A percentile compares a stretch with the other conserved stretches of the same genome.
Conservation (phyloP, 805 yeast species). For the Candida awuae region DNA sequence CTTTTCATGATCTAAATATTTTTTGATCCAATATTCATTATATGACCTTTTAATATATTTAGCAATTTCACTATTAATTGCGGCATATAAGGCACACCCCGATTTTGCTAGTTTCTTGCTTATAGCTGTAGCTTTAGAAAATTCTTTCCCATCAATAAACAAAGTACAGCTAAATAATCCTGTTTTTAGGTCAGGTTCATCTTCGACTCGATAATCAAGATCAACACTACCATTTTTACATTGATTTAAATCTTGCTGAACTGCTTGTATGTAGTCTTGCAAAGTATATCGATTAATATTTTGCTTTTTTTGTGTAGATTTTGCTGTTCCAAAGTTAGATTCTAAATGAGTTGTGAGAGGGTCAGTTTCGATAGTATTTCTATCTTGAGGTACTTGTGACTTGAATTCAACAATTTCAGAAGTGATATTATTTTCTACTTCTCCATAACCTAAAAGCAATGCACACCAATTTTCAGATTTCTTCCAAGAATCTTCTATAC, state of each 20-base stretch:
- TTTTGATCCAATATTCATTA: slow-evolving; percentile 5
- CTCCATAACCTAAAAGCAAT: slow-evolving; percentile 2
- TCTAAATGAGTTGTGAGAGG: too few relatives aligned
- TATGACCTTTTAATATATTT: slow-evolving; percentile 5
- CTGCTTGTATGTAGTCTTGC: slow-evolving; percentile 4
- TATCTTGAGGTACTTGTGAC: not conserved
- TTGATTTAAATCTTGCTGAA: slow-evolving; percentile 11
- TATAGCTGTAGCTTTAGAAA: slow-evolving; percentile 1
- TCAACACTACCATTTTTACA: not conserved
- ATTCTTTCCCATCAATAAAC: not conserved
- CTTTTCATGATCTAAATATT: not conserved
- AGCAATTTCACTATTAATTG: slow-evolving; percentile 1
- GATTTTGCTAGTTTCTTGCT: slow-evolving; percentile 12
- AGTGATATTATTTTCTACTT: not conserved
- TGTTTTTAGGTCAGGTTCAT: slow-evolving; percentile 1
- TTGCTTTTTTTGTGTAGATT: not conserved
- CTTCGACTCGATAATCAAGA: not conserved
- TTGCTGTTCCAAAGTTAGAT: too few relatives aligned
- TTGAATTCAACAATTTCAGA: not conserved
- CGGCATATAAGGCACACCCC: slow-evolving; percentile 8
- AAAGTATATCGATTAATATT: not conserved
- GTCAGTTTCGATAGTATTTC: not conserved
- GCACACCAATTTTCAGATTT: slow-evolving; percentile 3
- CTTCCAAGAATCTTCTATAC: slow-evolving; percentile 2
- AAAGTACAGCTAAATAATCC: slow-evolving; percentile 5